Percentiles rank a stretch among this genome's conserved stretches.
Conservation (phyloP, 305 asterid species). For the Solanum hybrid region DNA sequence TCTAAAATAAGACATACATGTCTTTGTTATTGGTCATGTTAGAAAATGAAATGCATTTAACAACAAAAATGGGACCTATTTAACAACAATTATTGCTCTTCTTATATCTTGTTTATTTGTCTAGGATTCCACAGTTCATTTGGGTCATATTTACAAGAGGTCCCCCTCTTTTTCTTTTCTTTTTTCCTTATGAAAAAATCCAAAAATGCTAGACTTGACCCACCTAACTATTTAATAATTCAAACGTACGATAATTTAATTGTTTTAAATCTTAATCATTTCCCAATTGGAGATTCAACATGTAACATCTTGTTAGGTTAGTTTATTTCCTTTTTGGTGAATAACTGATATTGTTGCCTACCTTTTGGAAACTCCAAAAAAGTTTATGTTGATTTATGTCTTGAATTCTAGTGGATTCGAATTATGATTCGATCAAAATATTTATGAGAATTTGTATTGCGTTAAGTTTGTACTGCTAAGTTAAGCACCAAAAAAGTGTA, state of each 20-base stretch:
- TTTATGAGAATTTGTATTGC: not conserved
- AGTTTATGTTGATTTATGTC: not conserved
- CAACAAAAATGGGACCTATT: slow-evolving; percentile 13
- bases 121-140: not conserved
- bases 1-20: slow-evolving; percentile 9
- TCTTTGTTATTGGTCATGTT: slow-evolving; percentile 8
- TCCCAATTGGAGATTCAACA: not conserved
- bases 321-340: not conserved
- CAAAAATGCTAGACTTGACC: slow-evolving; percentile 11
- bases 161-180: not conserved
- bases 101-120: too few relatives aligned
- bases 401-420: not conserved
- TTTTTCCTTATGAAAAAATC: not conserved
- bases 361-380: not conserved
- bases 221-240: slow-evolving; percentile 12
- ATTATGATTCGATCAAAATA: not conserved
- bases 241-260: not conserved
- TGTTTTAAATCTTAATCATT: not conserved
- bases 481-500: not conserved
- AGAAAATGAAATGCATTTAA: slow-evolving; percentile 13
- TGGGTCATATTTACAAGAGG: slow-evolving; percentile 3
- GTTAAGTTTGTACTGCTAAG: not conserved
- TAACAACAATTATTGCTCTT: too few relatives aligned
- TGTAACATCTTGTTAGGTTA: not conserved
- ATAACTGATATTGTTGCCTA: not conserved